Percentiles rank a stretch among this genome's conserved stretches.
These are phyloP conservation scores for Arthrobotrys musiformis DNA, from an alignment of 2,329 filamentous ascomycete species.

Conservation along the genomic window DNA sequence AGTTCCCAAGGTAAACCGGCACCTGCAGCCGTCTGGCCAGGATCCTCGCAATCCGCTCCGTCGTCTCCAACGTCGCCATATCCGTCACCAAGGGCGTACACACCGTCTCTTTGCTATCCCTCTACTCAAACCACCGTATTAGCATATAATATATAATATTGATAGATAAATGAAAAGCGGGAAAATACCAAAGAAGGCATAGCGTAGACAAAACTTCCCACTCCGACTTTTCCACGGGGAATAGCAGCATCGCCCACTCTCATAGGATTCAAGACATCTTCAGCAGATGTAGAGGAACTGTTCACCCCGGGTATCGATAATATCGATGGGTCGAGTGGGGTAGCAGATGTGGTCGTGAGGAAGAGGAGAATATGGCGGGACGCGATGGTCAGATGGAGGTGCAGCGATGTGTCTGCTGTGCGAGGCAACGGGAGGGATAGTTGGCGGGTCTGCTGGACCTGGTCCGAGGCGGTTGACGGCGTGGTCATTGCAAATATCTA, in stretches of 20 bases:
- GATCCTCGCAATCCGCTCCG: conserved; percentile 83
- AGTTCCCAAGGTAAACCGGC: conserved; percentile 91
- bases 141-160: background rate
- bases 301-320: conserved; percentile 59
- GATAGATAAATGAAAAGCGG: conserved; percentile 17
- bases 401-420: conserved; percentile 71
- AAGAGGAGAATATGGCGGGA: conserved; percentile 71
- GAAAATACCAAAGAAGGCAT: conserved; percentile 78
- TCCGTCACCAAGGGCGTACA: conserved; percentile 82
- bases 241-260: conserved; percentile 51
- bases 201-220: conserved; percentile 94
- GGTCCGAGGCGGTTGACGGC: background rate
- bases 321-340: conserved; percentile 63
- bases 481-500: too few relatives aligned
- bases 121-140: conserved; percentile 47
- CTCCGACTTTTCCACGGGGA: conserved; percentile 64
- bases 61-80: conserved; percentile 83
- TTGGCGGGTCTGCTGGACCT: conserved; percentile 61
- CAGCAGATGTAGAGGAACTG: conserved; percentile 13
- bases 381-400: conserved; percentile 71
- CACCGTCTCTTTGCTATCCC: conserved; percentile 71
- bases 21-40: conserved; percentile 77
- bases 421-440: conserved; percentile 72
- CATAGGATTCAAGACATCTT: conserved; percentile 39
- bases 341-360: conserved; percentile 70